Conservation (phyloP, 2,329 filamentous ascomycete genomes). For the Trichoderma atroviride region DNA sequence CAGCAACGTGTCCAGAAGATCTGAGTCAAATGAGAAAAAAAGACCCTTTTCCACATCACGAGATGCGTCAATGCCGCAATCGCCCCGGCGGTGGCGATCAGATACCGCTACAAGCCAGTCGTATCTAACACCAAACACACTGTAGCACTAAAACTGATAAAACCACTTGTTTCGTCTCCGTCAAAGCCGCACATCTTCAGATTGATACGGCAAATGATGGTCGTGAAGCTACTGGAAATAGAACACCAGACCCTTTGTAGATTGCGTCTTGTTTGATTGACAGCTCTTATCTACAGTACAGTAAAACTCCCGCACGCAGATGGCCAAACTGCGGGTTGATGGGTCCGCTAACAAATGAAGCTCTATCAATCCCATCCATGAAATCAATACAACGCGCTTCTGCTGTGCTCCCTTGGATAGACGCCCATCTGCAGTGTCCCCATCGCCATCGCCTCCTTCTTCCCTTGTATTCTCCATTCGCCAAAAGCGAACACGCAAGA, state of each 20-base stretch:
- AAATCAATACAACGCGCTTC: not conserved
- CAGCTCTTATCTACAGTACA: not conserved
- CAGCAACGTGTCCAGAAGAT: constrained; percentile 10
- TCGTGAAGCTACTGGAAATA: not conserved
- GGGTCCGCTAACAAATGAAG: not conserved
- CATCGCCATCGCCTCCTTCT: not conserved
- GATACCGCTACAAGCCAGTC: not conserved
- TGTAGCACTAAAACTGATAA: not conserved
- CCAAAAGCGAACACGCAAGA: not conserved
- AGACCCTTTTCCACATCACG: not conserved
- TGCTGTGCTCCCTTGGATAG: not conserved
- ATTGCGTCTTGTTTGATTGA: not conserved
- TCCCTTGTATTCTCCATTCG: not conserved
- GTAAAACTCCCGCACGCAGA: not conserved
- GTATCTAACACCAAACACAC: not conserved
- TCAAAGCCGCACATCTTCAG: not conserved
- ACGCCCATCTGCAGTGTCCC: not conserved
- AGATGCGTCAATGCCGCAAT: constrained; percentile 1
- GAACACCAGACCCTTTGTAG: not conserved
- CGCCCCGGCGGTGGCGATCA: not conserved
- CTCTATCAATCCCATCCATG: not conserved
- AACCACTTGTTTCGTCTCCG: not conserved
- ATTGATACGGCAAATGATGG: not conserved
- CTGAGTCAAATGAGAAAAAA: not conserved
- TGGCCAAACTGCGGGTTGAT: not conserved